A percentile compares a stretch with the other conserved stretches of the same genome.
Evolutionary conservation across 805 yeast species (phyloP).

Genomic region (Candida rishiriensis): DNA sequence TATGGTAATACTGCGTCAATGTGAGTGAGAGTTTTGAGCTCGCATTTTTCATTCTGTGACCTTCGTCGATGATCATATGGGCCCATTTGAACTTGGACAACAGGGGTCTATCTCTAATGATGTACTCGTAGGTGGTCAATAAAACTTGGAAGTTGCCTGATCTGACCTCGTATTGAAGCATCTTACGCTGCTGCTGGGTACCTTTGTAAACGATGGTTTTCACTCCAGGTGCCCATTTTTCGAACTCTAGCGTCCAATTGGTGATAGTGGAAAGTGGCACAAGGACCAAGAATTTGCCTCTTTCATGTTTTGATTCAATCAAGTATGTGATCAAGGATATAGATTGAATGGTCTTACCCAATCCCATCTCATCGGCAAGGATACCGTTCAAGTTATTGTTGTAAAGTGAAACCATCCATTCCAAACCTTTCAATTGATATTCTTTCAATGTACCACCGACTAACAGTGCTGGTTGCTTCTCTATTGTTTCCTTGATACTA

Average conservation of each 20-base stretch:
- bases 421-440: conserved; percentile 62
- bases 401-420: conserved; percentile 63
- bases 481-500: conserved; percentile 60
- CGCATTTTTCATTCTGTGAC: conserved; percentile 83
- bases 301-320: conserved; percentile 59
- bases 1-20: conserved; percentile 64
- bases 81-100: conserved; percentile 69
- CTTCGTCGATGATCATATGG: conserved; percentile 88
- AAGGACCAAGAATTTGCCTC: conserved; percentile 71
- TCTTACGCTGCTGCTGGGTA: conserved; percentile 65
- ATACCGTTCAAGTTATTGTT: conserved; percentile 61
- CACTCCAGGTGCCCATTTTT: conserved; percentile 82
- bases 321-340: conserved; percentile 70
- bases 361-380: conserved; percentile 65
- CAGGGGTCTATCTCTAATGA: conserved; percentile 70
- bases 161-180: conserved; percentile 58
- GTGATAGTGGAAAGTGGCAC: conserved; percentile 83
- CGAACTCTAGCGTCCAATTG: conserved; percentile 82
- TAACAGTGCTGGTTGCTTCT: conserved; percentile 61
- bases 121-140: conserved; percentile 77
- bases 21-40: conserved; percentile 70
- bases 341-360: conserved; percentile 71
- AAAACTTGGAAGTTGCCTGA: conserved; percentile 70
- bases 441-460: conserved; percentile 80
- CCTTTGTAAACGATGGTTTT: conserved; percentile 75